Evolutionary conservation across 1,139 yeast genomes (phyloP).

Genomic region (Pichia norvegensis): DNA sequence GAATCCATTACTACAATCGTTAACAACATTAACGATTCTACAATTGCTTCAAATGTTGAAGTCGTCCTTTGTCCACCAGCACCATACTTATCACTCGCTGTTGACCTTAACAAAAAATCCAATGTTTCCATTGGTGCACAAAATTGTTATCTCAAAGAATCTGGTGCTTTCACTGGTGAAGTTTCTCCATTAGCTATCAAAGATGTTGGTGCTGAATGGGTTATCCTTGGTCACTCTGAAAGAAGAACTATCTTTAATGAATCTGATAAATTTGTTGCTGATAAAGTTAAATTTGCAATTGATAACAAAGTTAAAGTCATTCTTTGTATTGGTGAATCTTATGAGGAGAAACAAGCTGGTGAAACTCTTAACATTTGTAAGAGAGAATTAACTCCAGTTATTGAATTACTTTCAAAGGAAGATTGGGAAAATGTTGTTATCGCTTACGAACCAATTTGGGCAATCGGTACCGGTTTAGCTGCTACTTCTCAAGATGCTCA

Average conservation of each 20-base stretch:
- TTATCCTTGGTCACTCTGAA: conserved; percentile 96
- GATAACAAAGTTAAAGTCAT: conserved; percentile 84
- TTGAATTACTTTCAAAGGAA: conserved; percentile 50
- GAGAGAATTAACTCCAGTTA: conserved; percentile 85
- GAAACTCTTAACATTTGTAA: conserved; percentile 80
- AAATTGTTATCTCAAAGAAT: conserved; percentile 76
- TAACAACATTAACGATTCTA: conserved; percentile 71
- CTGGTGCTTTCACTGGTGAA: conserved; percentile 99
- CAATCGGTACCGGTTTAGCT: conserved; percentile 98
- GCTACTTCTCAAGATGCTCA: conserved; percentile 98
- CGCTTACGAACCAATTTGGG: conserved; percentile 99
- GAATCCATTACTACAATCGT: conserved; percentile 77
- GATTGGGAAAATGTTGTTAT: conserved; percentile 93
- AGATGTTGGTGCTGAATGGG: conserved; percentile 93
- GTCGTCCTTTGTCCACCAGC: conserved; percentile 97
- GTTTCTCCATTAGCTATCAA: conserved; percentile 79
- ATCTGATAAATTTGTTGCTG: conserved; percentile 85
- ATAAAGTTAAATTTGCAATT: conserved; percentile 89
- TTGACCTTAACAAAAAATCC: conserved; percentile 56
- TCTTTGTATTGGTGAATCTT: conserved; percentile 94
- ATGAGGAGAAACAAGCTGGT: conserved; percentile 89
- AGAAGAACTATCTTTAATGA: conserved; percentile 93
- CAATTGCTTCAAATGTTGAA: conserved; percentile 67
- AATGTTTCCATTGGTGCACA: conserved; percentile 83
- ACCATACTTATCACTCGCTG: conserved; percentile 77